Percentiles rank a stretch among this genome's conserved stretches.
Conservation (phyloP, 352 stramenopile genomes). For the Pythium chondricola region DNA sequence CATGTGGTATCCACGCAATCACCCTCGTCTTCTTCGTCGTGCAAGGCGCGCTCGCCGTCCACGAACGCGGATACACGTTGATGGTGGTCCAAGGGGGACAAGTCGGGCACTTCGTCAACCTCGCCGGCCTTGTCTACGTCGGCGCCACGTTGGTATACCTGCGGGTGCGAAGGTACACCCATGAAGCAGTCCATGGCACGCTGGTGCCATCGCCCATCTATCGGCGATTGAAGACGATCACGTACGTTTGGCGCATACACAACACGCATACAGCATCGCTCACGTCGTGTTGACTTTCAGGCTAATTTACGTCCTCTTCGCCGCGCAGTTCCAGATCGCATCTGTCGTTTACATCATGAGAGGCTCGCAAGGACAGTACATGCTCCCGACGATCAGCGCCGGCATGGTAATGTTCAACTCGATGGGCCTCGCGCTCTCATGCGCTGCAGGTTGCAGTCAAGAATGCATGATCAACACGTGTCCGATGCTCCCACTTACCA, state of each 20-base stretch:
- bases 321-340: slow-evolving; percentile 13
- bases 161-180: slow-evolving; percentile 13
- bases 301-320: slow-evolving; percentile 20
- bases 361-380: neutral
- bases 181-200: slow-evolving; percentile 20
- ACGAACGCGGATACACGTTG: slow-evolving; percentile 6
- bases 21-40: slow-evolving; percentile 2
- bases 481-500: neutral
- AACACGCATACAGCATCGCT: neutral
- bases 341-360: slow-evolving; percentile 3
- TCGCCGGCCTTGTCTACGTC: slow-evolving; percentile 4
- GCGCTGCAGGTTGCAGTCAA: neutral
- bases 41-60: slow-evolving; percentile 1
- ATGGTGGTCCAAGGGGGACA: neutral
- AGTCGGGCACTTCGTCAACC: neutral
- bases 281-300: neutral
- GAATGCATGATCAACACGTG: neutral
- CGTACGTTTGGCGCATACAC: slow-evolving; percentile 6
- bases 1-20: neutral
- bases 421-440: neutral
- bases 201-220: slow-evolving; percentile 26
- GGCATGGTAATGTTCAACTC: slow-evolving; percentile 2
- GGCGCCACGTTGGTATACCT: slow-evolving; percentile 1
- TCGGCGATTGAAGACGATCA: slow-evolving; percentile 20
- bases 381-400: slow-evolving; percentile 3